Percentiles rank a stretch among this genome's conserved stretches.
phyloP scores from a whole-genome alignment of 208 protist species.

The Sergeia podlipaevii region DNA sequence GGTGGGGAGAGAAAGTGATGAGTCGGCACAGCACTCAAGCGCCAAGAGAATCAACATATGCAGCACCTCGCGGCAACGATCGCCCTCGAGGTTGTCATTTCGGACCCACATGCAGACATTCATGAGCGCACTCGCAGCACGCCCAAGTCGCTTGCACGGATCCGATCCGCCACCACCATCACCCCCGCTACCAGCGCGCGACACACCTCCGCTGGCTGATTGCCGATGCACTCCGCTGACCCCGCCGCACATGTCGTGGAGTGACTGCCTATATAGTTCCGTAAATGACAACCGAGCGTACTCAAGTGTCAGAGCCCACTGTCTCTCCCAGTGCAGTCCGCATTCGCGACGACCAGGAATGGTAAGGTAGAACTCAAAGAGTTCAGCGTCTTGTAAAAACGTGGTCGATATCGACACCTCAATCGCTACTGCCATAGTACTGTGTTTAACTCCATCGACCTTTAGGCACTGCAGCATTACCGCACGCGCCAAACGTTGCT shows the following conservation, averaged over 20 bases:
- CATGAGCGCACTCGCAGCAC: constrained; percentile 31
- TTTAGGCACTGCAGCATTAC: constrained; percentile 6
- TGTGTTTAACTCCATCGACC: constrained; percentile 26
- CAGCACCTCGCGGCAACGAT: constrained; percentile 46
- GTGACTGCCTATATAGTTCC: constrained; percentile 4
- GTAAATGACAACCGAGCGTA: constrained; percentile 30
- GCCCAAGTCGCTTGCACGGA: constrained; percentile 13
- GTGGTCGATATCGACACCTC: constrained; percentile 11
- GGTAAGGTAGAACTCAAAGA: constrained; percentile 44
- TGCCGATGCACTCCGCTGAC: neutral
- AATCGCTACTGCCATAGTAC: neutral
- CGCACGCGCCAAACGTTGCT: constrained; percentile 4
- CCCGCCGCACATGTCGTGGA: neutral
- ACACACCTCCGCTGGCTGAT: neutral
- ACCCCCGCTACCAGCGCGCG: neutral
- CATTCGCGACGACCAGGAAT: constrained; percentile 43
- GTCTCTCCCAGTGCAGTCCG: constrained; percentile 22
- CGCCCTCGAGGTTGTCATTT: constrained; percentile 70
- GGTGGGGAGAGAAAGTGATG: no score
- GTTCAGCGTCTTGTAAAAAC: constrained; percentile 45
- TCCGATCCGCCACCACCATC: neutral
- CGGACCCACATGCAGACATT: constrained; percentile 73
- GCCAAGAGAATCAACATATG: no score
- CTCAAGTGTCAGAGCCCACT: constrained; percentile 38
- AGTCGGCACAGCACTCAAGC: no score